Evolutionary conservation across 2,329 filamentous ascomycete species (phyloP), one percentile per base, ranked within the genome.

Genomic region (Phoma sp.): DNA sequence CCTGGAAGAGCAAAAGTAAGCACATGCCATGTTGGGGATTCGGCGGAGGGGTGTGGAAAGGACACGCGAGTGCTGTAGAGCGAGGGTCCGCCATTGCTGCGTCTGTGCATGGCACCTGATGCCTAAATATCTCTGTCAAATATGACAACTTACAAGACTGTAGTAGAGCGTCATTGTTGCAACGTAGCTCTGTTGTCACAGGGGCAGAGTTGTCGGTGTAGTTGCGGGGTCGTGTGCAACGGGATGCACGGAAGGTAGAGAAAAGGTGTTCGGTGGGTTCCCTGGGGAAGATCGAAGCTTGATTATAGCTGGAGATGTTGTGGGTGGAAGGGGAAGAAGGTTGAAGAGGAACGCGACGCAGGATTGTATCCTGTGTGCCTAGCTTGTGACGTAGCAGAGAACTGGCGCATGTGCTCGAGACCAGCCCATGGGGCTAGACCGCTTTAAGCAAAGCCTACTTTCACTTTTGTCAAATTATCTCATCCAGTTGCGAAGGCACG

Each of bases 111-210:
- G 37, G 30, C 25, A 18, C 3, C 18, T 37, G 34, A 25, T 38
- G 18, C 33, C 26, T 50, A 39, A 48, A 20, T 11, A 14, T 47
- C 14, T 10, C 11, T 11, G 7, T 9, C 30, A 29, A 33, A 49
- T 42, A 43, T 38, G 23, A 42, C 21, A 37, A 52, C 84, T 73
- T 81, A 87, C 85, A 56, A 87, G 78, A 68, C 82, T 87, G 80
- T 87, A 88, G 78, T 88, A 88, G 71, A 88, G 84, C 72, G 86
- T 88, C 86, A 88, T 88, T 63, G 67, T 84, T 77, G 73, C 75
- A 69, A 65, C 63, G 59, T 74, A 64, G 56, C 66, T 64, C 56
- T 61, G 49, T 64, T 57, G 43, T 59, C 52, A 53, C 36, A 46
- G 39, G 39, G 49, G 53, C 57, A 55, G 55, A 53, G 55, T 60